phyloP scores from a whole-genome alignment of 345 rosid species.

The Pistacia integerrima region DNA sequence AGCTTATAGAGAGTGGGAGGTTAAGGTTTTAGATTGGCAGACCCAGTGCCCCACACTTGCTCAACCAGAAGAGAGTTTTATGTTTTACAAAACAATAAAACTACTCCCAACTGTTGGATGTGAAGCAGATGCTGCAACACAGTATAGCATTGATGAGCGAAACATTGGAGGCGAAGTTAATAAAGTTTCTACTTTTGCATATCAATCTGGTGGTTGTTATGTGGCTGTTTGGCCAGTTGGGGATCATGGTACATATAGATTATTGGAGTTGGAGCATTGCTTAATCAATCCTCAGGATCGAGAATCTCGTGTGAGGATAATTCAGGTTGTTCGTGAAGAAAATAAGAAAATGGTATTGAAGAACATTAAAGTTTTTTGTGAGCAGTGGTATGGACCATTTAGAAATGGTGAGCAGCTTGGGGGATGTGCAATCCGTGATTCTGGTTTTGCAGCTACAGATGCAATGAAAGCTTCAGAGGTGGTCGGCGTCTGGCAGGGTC shows the following conservation, averaged over 20 bases:
- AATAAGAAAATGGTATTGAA: slow-evolving; percentile 40
- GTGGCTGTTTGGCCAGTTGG: slow-evolving; percentile 71
- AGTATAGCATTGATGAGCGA: slow-evolving; percentile 55
- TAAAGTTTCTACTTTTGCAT: slow-evolving; percentile 60
- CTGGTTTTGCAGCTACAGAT: slow-evolving; percentile 80
- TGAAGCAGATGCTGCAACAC: slow-evolving; percentile 96
- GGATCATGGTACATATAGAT: slow-evolving; percentile 22
- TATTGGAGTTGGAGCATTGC: slow-evolving; percentile 78
- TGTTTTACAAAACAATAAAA: slow-evolving; percentile 67
- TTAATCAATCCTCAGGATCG: slow-evolving; percentile 72
- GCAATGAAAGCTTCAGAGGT: slow-evolving; percentile 55
- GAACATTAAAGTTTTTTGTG: slow-evolving; percentile 61
- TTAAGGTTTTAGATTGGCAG: slow-evolving; percentile 95
- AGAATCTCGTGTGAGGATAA: slow-evolving; percentile 83
- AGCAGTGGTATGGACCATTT: slow-evolving; percentile 91
- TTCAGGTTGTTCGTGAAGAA: slow-evolving; percentile 46
- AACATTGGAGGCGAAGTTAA: slow-evolving; percentile 38
- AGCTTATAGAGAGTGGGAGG: slow-evolving; percentile 97
- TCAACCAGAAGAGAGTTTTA: slow-evolving; percentile 32
- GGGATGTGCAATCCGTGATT: slow-evolving; percentile 79
- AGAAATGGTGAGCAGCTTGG: slow-evolving; percentile 88
- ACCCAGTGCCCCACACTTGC: slow-evolving; percentile 97
- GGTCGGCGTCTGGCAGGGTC: slow-evolving; percentile 62
- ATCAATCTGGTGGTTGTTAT: slow-evolving; percentile 69
- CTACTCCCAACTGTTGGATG: slow-evolving; percentile 98